Evolutionary conservation across 2,329 filamentous ascomycete genomes (phyloP).

Genomic region (Neocucurbitaria cava): DNA sequence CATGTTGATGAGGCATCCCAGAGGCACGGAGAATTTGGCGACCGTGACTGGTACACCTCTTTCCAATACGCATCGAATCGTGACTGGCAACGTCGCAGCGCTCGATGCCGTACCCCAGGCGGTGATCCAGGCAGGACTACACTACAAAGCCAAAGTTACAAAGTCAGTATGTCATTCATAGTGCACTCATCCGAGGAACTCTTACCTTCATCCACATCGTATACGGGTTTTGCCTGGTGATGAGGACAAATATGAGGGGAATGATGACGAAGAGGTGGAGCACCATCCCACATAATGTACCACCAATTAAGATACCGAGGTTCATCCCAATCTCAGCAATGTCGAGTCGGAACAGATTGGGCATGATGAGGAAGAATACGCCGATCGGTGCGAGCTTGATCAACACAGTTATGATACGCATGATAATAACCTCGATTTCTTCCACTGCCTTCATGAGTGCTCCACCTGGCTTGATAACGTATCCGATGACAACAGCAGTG

Average conservation of each 20-base stretch:
- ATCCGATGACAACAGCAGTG: slow-evolving; percentile 56
- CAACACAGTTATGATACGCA: slow-evolving; percentile 56
- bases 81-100: slow-evolving; percentile 61
- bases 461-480: slow-evolving; percentile 52
- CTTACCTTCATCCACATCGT: slow-evolving; percentile 53
- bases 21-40: slow-evolving; percentile 56
- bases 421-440: slow-evolving; percentile 59
- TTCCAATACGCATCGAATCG: slow-evolving; percentile 52
- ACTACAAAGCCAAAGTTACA: slow-evolving; percentile 10
- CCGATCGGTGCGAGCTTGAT: slow-evolving; percentile 60
- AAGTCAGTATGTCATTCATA: too few species aligned
- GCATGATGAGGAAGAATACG: slow-evolving; percentile 62
- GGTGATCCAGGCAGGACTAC: slow-evolving; percentile 61
- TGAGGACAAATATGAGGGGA: slow-evolving; percentile 43
- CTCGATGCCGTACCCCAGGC: slow-evolving; percentile 63
- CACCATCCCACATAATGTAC: slow-evolving; percentile 55
- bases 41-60: slow-evolving; percentile 54
- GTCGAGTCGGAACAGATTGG: slow-evolving; percentile 60
- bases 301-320: slow-evolving; percentile 59
- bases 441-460: slow-evolving; percentile 53
- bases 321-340: slow-evolving; percentile 58
- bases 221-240: slow-evolving; percentile 57
- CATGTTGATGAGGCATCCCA: slow-evolving; percentile 54
- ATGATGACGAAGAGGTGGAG: slow-evolving; percentile 58
- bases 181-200: too few species aligned